Conservation (phyloP, 2,329 filamentous ascomycete species). For the Fusarium siculi region DNA sequence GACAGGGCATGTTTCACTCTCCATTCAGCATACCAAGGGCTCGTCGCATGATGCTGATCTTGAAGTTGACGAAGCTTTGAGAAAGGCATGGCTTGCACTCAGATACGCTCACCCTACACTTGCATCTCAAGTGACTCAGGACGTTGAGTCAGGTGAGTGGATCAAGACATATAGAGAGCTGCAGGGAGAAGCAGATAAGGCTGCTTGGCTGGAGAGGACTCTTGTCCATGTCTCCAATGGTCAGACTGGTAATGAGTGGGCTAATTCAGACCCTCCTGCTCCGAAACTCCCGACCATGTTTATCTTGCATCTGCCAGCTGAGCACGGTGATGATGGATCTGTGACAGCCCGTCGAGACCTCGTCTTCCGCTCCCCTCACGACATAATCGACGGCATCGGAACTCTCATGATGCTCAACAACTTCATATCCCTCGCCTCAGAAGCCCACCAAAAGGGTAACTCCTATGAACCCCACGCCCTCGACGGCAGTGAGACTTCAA, state of each 20-base stretch:
- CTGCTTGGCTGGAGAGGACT: slow-evolving; percentile 46
- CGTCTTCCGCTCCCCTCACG: slow-evolving; percentile 51
- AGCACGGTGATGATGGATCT: fast-evolving
- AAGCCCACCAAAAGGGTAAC: slow-evolving; percentile 32
- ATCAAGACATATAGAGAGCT: slow-evolving; percentile 40
- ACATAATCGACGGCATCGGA: slow-evolving; percentile 55
- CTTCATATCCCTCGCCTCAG: slow-evolving; percentile 38
- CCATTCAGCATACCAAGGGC: not conserved
- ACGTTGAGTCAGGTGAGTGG: slow-evolving; percentile 34
- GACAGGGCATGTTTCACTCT: slow-evolving; percentile 51
- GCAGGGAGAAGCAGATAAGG: slow-evolving; percentile 7
- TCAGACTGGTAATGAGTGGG: slow-evolving; percentile 47
- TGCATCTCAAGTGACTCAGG: slow-evolving; percentile 41
- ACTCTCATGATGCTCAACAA: slow-evolving; percentile 50
- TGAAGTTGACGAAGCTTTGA: slow-evolving; percentile 45
- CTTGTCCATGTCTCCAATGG: slow-evolving; percentile 40
- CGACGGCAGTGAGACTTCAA: slow-evolving; percentile 32
- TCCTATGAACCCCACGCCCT: slow-evolving; percentile 21
- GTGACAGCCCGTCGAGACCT: slow-evolving; percentile 42
- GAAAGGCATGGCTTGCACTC: slow-evolving; percentile 49
- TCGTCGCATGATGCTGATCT: slow-evolving; percentile 5
- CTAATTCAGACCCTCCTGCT: slow-evolving; percentile 50
- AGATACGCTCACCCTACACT: slow-evolving; percentile 50
- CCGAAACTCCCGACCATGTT: slow-evolving; percentile 49
- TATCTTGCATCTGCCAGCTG: slow-evolving; percentile 36